phyloP scores from a whole-genome alignment of 1,284 basidiomycete genomes.

The Malassezia brasiliensis region DNA sequence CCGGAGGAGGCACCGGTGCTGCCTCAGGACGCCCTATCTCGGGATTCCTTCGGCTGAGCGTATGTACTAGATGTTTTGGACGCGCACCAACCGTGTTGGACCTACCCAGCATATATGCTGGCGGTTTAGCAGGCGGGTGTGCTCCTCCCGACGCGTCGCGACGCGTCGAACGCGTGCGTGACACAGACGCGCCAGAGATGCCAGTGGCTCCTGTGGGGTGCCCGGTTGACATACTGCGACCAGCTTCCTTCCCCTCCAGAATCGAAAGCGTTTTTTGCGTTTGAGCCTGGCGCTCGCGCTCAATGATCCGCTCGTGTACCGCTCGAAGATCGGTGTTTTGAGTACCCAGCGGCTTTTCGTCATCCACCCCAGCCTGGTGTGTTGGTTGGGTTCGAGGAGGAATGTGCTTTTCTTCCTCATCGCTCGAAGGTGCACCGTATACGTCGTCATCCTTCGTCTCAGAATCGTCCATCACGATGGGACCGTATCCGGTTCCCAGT shows the following conservation, averaged over 20 bases:
- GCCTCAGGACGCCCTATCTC: too few relatives aligned
- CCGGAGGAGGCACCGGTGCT: too few relatives aligned
- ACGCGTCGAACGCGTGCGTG: too few relatives aligned
- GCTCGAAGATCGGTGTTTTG: not conserved
- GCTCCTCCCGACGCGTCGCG: too few relatives aligned
- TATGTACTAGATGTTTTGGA: too few relatives aligned
- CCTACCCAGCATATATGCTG: too few relatives aligned
- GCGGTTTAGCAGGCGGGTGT: too few relatives aligned
- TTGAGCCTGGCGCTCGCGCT: conserved; percentile 2
- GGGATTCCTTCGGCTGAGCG: too few relatives aligned
- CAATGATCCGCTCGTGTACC: conserved; percentile 11
- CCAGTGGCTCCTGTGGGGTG: too few relatives aligned
- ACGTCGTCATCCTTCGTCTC: conserved; percentile 2
- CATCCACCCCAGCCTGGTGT: not conserved
- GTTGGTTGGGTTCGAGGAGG: not conserved
- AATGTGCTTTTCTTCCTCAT: not conserved
- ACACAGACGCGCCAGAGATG: too few relatives aligned
- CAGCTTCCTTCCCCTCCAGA: not conserved
- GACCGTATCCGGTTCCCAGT: too few relatives aligned
- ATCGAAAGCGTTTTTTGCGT: conserved; percentile 4
- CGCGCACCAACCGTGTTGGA: too few relatives aligned
- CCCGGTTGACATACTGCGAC: not conserved
- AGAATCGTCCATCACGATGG: not conserved
- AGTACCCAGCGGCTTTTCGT: conserved; percentile 2
- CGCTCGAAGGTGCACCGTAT: conserved; percentile 10